Conservation (phyloP, 2,329 filamentous ascomycete genomes). For the Paraphaeosphaeria sporulosa region DNA sequence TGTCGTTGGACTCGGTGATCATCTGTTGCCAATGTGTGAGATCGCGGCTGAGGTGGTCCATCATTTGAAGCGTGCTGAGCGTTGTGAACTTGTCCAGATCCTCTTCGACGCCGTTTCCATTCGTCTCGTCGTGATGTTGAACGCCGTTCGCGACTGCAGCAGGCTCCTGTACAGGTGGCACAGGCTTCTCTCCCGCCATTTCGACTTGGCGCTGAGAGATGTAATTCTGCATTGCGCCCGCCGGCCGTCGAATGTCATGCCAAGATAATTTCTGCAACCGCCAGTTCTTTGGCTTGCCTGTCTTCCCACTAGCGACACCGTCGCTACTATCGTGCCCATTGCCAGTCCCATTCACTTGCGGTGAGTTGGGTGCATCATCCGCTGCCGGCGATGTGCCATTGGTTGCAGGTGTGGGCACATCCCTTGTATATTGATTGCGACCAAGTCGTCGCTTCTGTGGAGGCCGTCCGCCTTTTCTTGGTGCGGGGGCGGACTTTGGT, state of each 20-base stretch:
- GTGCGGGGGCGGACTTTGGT: constrained; percentile 36
- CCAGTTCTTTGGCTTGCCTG: constrained; percentile 66
- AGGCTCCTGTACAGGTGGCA: constrained; percentile 35
- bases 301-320: constrained; percentile 63
- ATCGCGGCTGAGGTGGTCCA: constrained; percentile 82
- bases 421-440: constrained; percentile 50
- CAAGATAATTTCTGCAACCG: constrained; percentile 72
- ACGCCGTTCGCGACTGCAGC: constrained; percentile 33
- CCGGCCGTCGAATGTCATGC: constrained; percentile 86
- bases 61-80: constrained; percentile 84
- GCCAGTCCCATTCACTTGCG: constrained; percentile 41
- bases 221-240: constrained; percentile 85
- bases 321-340: constrained; percentile 60
- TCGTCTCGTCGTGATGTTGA: constrained; percentile 26
- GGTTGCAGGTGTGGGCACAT: constrained; percentile 37
- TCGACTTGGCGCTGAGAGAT: constrained; percentile 90
- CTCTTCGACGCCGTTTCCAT: constrained; percentile 58
- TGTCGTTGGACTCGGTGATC: constrained; percentile 40
- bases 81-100: constrained; percentile 67
- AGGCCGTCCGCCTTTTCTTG: constrained; percentile 45
- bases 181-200: constrained; percentile 68
- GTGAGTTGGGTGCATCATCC: constrained; percentile 39
- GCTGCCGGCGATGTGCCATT: constrained; percentile 45
- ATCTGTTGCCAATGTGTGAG: constrained; percentile 83
- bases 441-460: constrained; percentile 45